A percentile compares a stretch with the other conserved stretches of the same genome.
Conservation (phyloP, 179 eudicot genomes). For the Silene noctiflora region DNA sequence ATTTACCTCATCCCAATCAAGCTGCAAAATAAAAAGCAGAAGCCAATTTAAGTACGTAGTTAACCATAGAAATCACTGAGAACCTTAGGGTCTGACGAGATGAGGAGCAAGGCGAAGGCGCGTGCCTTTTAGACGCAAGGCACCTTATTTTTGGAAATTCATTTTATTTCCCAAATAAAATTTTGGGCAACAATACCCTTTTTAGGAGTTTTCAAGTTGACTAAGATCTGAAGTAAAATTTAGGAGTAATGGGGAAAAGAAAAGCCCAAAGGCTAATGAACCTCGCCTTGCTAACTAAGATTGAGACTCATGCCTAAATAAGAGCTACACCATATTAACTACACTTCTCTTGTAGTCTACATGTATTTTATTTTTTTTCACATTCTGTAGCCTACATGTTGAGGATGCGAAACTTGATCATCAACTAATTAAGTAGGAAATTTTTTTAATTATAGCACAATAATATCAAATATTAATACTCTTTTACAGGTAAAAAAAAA, state of each 20-base stretch:
- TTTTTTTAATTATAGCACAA: neutral
- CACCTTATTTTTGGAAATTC: too few relatives aligned
- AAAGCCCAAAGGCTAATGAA: too few relatives aligned
- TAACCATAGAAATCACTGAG: neutral
- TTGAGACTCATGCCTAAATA: neutral
- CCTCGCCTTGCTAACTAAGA: too few relatives aligned
- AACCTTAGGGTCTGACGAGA: neutral
- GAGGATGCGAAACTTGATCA: neutral
- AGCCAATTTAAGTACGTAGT: neutral
- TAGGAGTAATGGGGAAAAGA: too few relatives aligned
- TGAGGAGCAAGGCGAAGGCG: too few relatives aligned
- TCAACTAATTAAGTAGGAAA: neutral
- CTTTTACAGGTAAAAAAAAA: neutral
- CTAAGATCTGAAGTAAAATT: too few relatives aligned
- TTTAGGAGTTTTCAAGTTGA: too few relatives aligned
- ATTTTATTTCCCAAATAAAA: too few relatives aligned
- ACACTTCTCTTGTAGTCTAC: neutral
- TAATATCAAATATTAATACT: neutral
- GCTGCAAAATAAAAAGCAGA: slow-evolving; percentile 36
- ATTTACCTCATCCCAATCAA: slow-evolving; percentile 99
- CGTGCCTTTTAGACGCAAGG: too few relatives aligned
- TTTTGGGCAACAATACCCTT: too few relatives aligned
- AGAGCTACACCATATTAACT: neutral
- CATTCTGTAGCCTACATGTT: neutral
- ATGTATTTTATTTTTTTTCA: too few relatives aligned